Evolutionary conservation across 2,329 filamentous ascomycete genomes (phyloP), one percentile per base, ranked within the genome.

Genomic region (Colletotrichum ledebouriae): DNA sequence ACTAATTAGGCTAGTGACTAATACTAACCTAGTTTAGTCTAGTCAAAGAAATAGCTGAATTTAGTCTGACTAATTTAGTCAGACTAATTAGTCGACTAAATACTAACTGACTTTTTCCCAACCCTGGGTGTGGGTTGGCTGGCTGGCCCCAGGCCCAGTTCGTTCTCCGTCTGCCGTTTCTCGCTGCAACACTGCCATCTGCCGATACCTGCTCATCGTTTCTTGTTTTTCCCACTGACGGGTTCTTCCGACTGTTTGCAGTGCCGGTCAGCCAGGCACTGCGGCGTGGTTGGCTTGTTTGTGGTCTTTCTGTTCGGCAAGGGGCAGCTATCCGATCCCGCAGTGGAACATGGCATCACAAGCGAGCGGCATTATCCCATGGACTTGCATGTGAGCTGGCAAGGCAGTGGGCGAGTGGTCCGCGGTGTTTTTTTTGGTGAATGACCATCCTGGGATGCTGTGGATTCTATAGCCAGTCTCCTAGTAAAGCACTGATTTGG

Each of bases 361-460:
- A 65, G 53, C 55, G 60, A 59, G 53, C 55, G 52, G 47, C 41
- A 5, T 22, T 58, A 37, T 25, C 29, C 42, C 34, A 42, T 25
- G 25, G 34, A 34, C 46, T 46, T n/a, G 41, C 58, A 56, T 63
- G 59, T 67, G 50, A 57, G 57, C 63, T 66, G 49, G 63, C 50
- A 37, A 49, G 25, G 33, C 49, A 10, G 49, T 41, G 49, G 37
- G 41, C 29, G 4, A 29, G 29, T 29, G 6, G 29, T 2, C 29
- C 6, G 25, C 25, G 25, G 25, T 25, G 7, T 29, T 29, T 29
- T 29, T 9, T 29, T 29, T 29, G 29, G 6, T 29, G 29, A 29
- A 29, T 29, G 29, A 29, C 29, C 29, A 29, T 29, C 29, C 29
- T 29, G 29, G 29, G 7, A 29, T 29, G 29, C 6, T 7, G 29